Evolutionary conservation across 495 filamentous ascomycete genomes (phyloP).

Genomic region (Penicillium bialowiezense): DNA sequence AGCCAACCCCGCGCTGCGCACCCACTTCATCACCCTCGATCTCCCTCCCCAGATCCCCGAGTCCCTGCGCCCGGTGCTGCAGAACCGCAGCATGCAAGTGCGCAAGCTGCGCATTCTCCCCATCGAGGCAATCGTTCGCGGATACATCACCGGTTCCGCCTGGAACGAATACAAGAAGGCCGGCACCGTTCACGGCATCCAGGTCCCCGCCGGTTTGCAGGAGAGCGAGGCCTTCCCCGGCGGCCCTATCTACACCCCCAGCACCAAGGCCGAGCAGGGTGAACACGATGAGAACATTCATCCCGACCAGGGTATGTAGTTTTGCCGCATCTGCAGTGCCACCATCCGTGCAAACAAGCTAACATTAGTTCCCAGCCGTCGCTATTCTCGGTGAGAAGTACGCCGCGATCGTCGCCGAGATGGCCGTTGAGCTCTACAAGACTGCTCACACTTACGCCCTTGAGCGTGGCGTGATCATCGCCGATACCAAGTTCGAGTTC

Average conservation of each 20-base stretch:
- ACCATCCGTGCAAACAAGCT: background rate
- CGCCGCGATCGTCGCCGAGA: conserved; percentile 68
- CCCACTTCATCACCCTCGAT: conserved; percentile 71
- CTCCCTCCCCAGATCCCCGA: conserved; percentile 56
- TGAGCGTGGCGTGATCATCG: conserved; percentile 83
- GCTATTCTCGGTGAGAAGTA: conserved; percentile 71
- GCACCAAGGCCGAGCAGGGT: conserved; percentile 84
- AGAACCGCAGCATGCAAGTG: conserved; percentile 78
- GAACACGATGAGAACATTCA: conserved; percentile 90
- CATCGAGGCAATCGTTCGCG: conserved; percentile 89
- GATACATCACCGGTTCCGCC: conserved; percentile 90
- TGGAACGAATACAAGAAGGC: conserved; percentile 76
- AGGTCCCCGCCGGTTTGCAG: conserved; percentile 61
- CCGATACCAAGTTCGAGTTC: conserved; percentile 86
- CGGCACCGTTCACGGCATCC: conserved; percentile 80
- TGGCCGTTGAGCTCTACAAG: conserved; percentile 72
- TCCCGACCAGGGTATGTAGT: conserved; percentile 55
- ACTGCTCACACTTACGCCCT: conserved; percentile 70
- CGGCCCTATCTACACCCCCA: conserved; percentile 80
- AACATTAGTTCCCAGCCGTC: conserved; percentile 41
- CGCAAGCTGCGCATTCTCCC: conserved; percentile 74
- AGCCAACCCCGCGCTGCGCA: conserved; percentile 63
- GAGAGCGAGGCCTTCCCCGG: conserved; percentile 71
- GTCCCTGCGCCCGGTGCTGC: conserved; percentile 51
- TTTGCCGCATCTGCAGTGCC: background rate